Base-by-base conservation (phyloP, 768 basidiomycete genomes). In the Mycena venus region DNA sequence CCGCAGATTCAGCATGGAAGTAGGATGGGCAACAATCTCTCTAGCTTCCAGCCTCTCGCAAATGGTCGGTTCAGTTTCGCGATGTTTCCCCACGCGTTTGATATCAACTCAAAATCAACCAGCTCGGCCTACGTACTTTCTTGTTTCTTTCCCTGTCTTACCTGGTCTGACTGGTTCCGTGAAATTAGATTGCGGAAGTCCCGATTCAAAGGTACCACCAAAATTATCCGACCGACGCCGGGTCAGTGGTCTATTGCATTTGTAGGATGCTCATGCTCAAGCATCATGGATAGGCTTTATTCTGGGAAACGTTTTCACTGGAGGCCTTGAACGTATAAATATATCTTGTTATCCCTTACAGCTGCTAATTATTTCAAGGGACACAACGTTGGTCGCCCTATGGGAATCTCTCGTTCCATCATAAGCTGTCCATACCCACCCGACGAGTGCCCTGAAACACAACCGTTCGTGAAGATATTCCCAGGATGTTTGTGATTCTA, bases 251-350 rank as follows among this genome's bases (percentile, higher is more conserved):
- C 19, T 31, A 34, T 40, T 3, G 27, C 47, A 73, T 74, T 17
- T 76, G 49, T 86, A 86, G 86, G 14, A 12, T n/a, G 79, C 84
- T 14, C 11, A 25, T 59, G 15, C 59, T 42, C 21, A 67, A 15
- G n/a, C 53, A 8, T 14, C 15, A n/a, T n/a, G n/a, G 15, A 17
- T 10, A 77, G 40, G 79, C 82, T 34, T 80, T 90, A 25, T 90
- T 90, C 68, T 90, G 89, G 89, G 88, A 90, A 67, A 77, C 86
- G 7, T 81, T 84, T 68, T 79, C 84, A 1, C 79, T 86, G 17
- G 88, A 89, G 74, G 79, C 83, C 68, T 83, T 85, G 49, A 85
- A 87, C 68, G 88, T 87, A 83, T 34, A 7, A 14, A 6, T 14
- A 47, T 27, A 1, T 40, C 14, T 44, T n/a, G 68, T n/a, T n/a